Percentiles rank a stretch among this genome's conserved stretches.
phyloP scores from a whole-genome alignment of 768 basidiomycete species.

The Cystofilobasidium bisporidii region DNA sequence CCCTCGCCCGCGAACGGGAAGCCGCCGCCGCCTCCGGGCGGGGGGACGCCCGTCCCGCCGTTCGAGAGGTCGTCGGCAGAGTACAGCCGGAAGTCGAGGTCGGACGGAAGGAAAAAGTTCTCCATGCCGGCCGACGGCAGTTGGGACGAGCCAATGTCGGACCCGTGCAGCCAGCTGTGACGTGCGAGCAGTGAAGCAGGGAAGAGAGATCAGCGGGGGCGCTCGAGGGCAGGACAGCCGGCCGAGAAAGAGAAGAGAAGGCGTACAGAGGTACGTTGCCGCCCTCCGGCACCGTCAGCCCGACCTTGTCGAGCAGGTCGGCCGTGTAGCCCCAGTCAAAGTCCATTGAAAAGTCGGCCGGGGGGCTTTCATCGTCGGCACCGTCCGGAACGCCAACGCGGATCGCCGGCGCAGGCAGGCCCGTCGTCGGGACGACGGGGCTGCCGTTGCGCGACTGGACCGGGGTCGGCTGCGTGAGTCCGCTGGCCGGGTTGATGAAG shows the following conservation, averaged over 20 bases:
- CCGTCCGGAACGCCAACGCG: too few relatives aligned
- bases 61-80: background rate
- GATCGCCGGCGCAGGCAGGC: background rate
- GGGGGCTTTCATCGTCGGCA: constrained; percentile 20
- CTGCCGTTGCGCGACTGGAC: constrained; percentile 4
- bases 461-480: constrained; percentile 10
- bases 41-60: background rate
- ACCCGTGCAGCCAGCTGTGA: constrained; percentile 24
- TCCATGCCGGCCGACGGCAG: constrained; percentile 25
- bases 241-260: background rate
- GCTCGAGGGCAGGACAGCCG: background rate
- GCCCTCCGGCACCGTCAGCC: constrained; percentile 14
- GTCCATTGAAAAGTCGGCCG: constrained; percentile 25
- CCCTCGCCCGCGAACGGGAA: background rate
- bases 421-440: constrained; percentile 3
- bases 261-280: constrained; percentile 21
- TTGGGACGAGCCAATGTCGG: constrained; percentile 23
- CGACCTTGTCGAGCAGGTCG: constrained; percentile 26
- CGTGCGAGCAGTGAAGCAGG: too few relatives aligned
- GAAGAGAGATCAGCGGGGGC: background rate
- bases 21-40: background rate
- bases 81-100: constrained; percentile 23
- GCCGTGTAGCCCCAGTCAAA: constrained; percentile 23
- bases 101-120: constrained; percentile 11
- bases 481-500: constrained; percentile 23